Percentiles rank a stretch among this genome's conserved stretches.
These are phyloP conservation scores for Daldinia decipiens DNA, from an alignment of 495 filamentous ascomycete genomes.

Conservation along the genomic window DNA sequence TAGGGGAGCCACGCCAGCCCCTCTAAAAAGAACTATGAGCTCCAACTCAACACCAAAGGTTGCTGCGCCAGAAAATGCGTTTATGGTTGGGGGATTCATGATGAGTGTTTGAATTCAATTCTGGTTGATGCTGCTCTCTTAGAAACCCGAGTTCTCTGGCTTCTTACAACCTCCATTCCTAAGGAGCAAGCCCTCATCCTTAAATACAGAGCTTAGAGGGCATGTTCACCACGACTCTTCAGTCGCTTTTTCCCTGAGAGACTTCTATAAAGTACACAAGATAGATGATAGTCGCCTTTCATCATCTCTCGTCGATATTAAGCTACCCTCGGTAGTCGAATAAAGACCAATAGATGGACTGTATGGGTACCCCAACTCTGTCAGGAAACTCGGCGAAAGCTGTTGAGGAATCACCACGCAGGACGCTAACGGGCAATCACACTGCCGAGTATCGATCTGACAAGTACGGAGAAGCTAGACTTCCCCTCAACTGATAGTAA, in stretches of 20 bases:
- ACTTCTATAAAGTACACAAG: background rate
- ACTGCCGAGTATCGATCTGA: background rate
- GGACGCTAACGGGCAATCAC: background rate
- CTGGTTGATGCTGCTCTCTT: background rate
- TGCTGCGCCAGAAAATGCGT: slow-evolving; percentile 7
- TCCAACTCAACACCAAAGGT: slow-evolving; percentile 39
- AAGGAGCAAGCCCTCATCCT: background rate
- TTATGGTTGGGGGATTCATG: slow-evolving; percentile 4
- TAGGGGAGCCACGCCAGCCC: background rate
- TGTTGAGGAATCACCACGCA: background rate
- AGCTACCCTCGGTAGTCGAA: background rate
- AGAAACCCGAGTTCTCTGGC: background rate
- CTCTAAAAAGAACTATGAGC: slow-evolving; percentile 27
- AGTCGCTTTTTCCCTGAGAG: background rate
- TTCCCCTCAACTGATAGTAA: background rate
- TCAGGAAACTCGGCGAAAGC: background rate
- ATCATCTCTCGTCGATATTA: background rate
- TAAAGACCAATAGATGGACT: background rate
- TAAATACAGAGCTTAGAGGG: background rate
- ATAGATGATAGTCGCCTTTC: background rate
- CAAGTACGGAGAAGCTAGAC: background rate
- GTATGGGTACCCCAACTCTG: background rate
- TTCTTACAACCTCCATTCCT: background rate
- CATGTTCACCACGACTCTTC: background rate
- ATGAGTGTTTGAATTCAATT: background rate